Evolutionary conservation across 805 yeast genomes (phyloP), one percentile per base, ranked within the genome.

Genomic region (Teunomyces gatunensis): DNA sequence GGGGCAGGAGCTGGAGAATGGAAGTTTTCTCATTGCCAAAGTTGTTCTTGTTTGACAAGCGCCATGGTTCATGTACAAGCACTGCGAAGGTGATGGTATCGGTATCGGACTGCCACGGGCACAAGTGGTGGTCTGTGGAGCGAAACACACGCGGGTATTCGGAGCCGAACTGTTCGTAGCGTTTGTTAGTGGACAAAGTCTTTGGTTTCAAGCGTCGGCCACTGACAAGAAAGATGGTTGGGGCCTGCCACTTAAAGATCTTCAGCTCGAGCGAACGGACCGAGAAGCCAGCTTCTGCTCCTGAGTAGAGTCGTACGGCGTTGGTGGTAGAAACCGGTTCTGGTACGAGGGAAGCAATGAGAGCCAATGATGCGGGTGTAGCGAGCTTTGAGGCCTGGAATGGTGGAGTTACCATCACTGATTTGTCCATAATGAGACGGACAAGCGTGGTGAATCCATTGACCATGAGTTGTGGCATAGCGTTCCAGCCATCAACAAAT

Each of bases 171-270:
- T 68, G 68, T 25, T 68, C 70, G 55, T 79, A 83, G 28, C 87
- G 63, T 45, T 69, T 75, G 46, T 73, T 78, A 17, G 68, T 58
- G 4, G 59, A 43, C 7, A 62, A 57, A 0, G 74, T 67, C 47
- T 66, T 65, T 32, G 58, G 45, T 37, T 65, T 61, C 20, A 84
- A 61, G 41, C 80, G 61, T 54, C 74, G 77, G 0, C 97, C 98
- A 2, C 81, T 77, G 0, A 92, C 71, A 0, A 91, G 50, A 6
- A 91, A 54, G 1, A 92, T 61, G 0, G 96, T 80, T 0, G 97
- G 96, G 0, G 96, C 94, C 55, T 80, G 83, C 96, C 97, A 92
- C 56, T 90, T 89, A 71, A 89, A 81, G 0, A 85, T 86, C 52
- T 84, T 88, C 47, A 85, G 78, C 65, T 91, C 96, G 48, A 92